These are phyloP conservation scores for Ulota crispa DNA, from an alignment of 225 moss, liverwort and hornwort genomes.

Conservation along the genomic window DNA sequence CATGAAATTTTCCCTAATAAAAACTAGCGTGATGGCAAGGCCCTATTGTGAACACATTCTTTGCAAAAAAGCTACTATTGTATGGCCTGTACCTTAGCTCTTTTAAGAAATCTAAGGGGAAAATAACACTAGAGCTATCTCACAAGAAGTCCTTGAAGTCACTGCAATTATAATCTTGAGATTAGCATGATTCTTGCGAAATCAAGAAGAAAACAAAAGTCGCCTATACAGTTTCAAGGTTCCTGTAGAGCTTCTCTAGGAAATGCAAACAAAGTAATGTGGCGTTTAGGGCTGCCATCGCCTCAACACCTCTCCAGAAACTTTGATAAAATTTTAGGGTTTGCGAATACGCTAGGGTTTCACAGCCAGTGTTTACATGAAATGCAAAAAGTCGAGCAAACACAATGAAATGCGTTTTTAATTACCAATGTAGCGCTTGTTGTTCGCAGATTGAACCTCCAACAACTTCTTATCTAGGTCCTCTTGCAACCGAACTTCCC, in stretches of 20 bases:
- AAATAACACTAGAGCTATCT: background rate
- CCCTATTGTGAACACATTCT: background rate
- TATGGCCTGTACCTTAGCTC: background rate
- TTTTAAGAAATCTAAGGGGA: background rate
- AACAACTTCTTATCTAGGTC: conserved; percentile 64
- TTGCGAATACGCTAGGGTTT: background rate
- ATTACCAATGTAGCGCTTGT: conserved; percentile 49
- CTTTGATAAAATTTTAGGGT: background rate
- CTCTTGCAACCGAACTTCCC: conserved; percentile 65
- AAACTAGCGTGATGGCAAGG: background rate
- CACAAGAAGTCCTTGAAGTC: background rate
- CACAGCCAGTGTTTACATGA: background rate
- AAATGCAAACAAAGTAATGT: background rate
- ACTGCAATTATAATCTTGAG: background rate
- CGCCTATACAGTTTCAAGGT: background rate
- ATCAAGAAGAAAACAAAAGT: no score
- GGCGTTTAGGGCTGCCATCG: background rate
- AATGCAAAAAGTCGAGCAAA: background rate
- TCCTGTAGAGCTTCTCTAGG: background rate
- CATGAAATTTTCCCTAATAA: no score
- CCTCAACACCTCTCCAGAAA: background rate
- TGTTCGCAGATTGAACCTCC: conserved; percentile 57
- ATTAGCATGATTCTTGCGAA: background rate
- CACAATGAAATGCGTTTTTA: background rate
- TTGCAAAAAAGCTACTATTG: background rate